Evolutionary conservation across 495 filamentous ascomycete genomes (phyloP).

Genomic region (Apodospora peruviana): DNA sequence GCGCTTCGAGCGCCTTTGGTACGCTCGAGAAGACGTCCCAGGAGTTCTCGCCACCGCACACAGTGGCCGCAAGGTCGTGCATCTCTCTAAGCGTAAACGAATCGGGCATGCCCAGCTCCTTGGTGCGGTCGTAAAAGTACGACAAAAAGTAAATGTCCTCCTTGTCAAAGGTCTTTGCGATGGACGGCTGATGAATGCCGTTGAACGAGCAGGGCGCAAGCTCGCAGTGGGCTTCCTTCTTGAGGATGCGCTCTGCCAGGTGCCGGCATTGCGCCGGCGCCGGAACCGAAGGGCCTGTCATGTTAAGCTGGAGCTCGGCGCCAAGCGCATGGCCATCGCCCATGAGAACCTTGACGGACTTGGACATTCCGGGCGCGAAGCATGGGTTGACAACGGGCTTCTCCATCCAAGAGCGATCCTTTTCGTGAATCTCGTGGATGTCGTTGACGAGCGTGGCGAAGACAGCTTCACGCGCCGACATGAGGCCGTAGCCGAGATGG

Average conservation of each 20-base stretch:
- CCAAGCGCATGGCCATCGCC: conserved; percentile 57
- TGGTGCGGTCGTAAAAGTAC: conserved; percentile 93
- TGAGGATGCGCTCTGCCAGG: conserved; percentile 81
- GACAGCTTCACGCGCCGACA: conserved; percentile 83
- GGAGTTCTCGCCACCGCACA: conserved; percentile 69
- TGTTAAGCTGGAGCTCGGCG: conserved; percentile 60
- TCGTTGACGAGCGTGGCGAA: conserved; percentile 66
- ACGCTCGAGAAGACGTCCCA: conserved; percentile 78
- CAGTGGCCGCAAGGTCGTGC: conserved; percentile 71
- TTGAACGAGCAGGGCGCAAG: conserved; percentile 95
- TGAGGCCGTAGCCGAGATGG: conserved; percentile 94
- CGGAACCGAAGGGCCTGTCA: conserved; percentile 74
- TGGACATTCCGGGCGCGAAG: conserved; percentile 72
- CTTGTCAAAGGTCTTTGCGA: conserved; percentile 84
- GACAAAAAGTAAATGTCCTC: conserved; percentile 96
- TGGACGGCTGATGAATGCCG: conserved; percentile 87
- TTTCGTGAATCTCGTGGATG: conserved; percentile 45
- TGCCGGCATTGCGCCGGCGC: conserved; percentile 82
- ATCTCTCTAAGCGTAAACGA: conserved; percentile 87
- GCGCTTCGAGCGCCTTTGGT: conserved; percentile 66
- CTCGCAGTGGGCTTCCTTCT: conserved; percentile 77
- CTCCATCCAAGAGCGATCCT: conserved; percentile 45
- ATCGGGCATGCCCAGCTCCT: conserved; percentile 90
- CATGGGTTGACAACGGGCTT: conserved; percentile 80
- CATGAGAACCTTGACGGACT: conserved; percentile 62